A percentile compares a stretch with the other conserved stretches of the same genome.
These are phyloP conservation scores for Aristolochia fimbriata DNA, from an alignment of 164 flowering plant species.

Conservation along the genomic window DNA sequence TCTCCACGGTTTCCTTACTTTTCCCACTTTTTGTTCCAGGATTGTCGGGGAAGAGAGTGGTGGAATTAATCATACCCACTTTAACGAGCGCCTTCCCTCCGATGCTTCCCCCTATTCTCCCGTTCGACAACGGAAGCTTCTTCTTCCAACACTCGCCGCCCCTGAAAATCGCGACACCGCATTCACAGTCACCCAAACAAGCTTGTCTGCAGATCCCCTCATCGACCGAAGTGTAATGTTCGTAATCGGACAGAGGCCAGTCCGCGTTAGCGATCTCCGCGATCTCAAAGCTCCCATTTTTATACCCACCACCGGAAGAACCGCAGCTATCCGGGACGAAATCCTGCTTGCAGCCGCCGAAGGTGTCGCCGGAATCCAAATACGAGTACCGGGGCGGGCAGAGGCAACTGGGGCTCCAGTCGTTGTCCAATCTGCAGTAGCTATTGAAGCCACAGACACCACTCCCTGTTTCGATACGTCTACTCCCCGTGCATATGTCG, in stretches of 20 bases:
- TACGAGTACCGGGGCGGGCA: conserved; percentile 32
- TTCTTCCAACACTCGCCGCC: conserved; percentile 30
- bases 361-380: conserved; percentile 21
- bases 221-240: neutral
- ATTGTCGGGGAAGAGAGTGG: neutral
- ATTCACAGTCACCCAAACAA: conserved; percentile 31
- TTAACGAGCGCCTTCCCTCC: conserved; percentile 16
- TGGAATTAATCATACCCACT: conserved; percentile 6
- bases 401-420: conserved; percentile 20
- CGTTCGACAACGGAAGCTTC: conserved; percentile 27
- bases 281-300: no score
- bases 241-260: conserved; percentile 30
- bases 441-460: conserved; percentile 49
- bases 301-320: no score
- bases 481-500: conserved; percentile 7
- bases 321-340: conserved; percentile 14
- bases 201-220: conserved; percentile 19
- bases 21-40: neutral
- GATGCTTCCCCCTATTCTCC: conserved; percentile 4
- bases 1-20: neutral
- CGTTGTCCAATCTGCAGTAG: conserved; percentile 24
- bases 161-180: conserved; percentile 20
- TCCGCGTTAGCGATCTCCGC: conserved; percentile 10
- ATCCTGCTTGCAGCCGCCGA: conserved; percentile 23
- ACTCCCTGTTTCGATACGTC: neutral